A percentile compares a stretch with the other conserved stretches of the same genome.
These are phyloP conservation scores for Lasiosphaeria hispida DNA, from an alignment of 495 filamentous ascomycete genomes.

Conservation along the genomic window DNA sequence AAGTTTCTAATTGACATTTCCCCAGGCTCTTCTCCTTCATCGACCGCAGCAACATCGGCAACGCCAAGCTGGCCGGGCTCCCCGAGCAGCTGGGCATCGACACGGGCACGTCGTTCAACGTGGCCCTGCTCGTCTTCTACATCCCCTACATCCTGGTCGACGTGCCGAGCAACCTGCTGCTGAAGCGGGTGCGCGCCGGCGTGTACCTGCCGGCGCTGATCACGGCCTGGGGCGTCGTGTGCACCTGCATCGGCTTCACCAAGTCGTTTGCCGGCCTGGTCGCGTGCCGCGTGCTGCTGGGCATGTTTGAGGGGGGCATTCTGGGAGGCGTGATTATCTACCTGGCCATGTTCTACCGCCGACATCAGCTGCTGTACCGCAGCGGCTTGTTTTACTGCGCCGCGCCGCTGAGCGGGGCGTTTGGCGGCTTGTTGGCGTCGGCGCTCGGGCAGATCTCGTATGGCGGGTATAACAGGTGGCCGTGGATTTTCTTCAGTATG, in stretches of 20 bases:
- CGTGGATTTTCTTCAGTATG: slow-evolving; percentile 42
- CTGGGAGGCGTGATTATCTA: slow-evolving; percentile 55
- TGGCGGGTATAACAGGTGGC: slow-evolving; percentile 45
- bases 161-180: slow-evolving; percentile 58
- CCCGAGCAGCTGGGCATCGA: slow-evolving; percentile 40
- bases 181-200: slow-evolving; percentile 59
- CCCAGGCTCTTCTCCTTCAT: slow-evolving; percentile 38
- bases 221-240: slow-evolving; percentile 50
- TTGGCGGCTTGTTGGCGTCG: slow-evolving; percentile 63
- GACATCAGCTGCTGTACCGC: slow-evolving; percentile 42
- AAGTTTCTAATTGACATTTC: slow-evolving; percentile 1
- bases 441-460: slow-evolving; percentile 39
- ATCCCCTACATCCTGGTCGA: slow-evolving; percentile 51
- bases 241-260: slow-evolving; percentile 54
- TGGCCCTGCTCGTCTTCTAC: slow-evolving; percentile 49
- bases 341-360: slow-evolving; percentile 48
- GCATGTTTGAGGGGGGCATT: slow-evolving; percentile 61
- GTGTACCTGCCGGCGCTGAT: slow-evolving; percentile 52
- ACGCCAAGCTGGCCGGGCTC: slow-evolving; percentile 47
- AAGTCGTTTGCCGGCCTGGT: slow-evolving; percentile 55
- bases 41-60: slow-evolving; percentile 53
- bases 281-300: slow-evolving; percentile 56
- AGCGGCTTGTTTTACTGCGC: slow-evolving; percentile 62
- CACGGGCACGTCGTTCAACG: slow-evolving; percentile 41
- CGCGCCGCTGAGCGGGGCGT: slow-evolving; percentile 60